Conservation (phyloP, 2,329 filamentous ascomycete species). For the Colletotrichum orbiculare region DNA sequence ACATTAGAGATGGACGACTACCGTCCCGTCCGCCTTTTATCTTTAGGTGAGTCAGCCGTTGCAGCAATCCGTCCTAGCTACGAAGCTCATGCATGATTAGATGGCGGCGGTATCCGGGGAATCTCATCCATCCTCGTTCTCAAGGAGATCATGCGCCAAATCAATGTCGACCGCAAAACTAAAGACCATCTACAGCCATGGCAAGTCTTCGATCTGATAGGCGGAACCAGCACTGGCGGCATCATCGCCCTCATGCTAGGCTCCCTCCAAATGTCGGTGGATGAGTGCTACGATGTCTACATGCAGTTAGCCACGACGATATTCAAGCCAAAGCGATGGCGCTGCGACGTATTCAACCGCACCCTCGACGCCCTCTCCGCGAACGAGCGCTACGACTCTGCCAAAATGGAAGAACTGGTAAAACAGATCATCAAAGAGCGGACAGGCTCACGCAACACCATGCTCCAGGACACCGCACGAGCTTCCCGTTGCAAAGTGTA, state of each 20-base stretch:
- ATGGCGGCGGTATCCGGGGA: conserved; percentile 36
- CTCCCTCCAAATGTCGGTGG: conserved; percentile 39
- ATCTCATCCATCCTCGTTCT: conserved; percentile 32
- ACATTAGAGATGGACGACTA: not conserved
- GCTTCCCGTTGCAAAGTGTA: conserved; percentile 21
- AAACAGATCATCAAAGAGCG: conserved; percentile 34
- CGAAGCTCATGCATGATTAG: conserved; percentile 1
- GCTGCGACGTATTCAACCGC: conserved; percentile 34
- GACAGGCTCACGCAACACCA: conserved; percentile 21
- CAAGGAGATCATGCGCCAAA: conserved; percentile 34
- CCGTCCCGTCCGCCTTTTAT: conserved; percentile 24
- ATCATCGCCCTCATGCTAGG: conserved; percentile 42
- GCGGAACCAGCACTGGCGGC: conserved; percentile 36
- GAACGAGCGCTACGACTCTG: conserved; percentile 29
- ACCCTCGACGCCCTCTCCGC: conserved; percentile 17
- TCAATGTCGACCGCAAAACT: conserved; percentile 22
- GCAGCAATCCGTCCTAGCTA: not conserved
- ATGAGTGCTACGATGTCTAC: conserved; percentile 39
- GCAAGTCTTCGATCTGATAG: conserved; percentile 38
- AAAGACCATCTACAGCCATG: conserved; percentile 31
- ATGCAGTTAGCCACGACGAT: conserved; percentile 38
- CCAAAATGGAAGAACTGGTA: conserved; percentile 36
- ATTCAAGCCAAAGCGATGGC: conserved; percentile 38
- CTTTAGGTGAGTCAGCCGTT: conserved; percentile 4
- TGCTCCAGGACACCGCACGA: conserved; percentile 4